A percentile compares a stretch with the other conserved stretches of the same genome.
Conservation (phyloP, 345 rosid species). For the Nephelium lappaceum region DNA sequence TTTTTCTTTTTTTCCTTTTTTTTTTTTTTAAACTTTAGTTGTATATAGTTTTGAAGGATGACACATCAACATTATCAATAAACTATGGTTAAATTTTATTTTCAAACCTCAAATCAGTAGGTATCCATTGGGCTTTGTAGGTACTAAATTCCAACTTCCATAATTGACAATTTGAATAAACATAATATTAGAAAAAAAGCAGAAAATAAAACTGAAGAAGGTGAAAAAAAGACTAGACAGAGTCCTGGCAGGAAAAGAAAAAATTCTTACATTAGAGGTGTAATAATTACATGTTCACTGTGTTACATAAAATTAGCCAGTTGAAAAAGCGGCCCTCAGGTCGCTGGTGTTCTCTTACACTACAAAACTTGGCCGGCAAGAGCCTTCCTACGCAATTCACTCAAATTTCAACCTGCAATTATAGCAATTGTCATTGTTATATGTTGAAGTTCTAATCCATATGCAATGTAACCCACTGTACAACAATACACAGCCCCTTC, state of each 20-base stretch:
- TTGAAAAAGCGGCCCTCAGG: conserved; percentile 22
- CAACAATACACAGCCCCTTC: conserved; percentile 9
- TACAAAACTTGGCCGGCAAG: conserved; percentile 43
- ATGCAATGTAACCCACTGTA: conserved; percentile 9
- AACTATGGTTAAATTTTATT: too few species aligned
- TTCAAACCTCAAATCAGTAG: too few species aligned
- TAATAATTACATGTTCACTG: conserved; percentile 54
- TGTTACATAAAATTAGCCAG: conserved; percentile 26
- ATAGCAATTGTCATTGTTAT: not conserved
- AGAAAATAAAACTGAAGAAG: not conserved
- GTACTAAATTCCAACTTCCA: not conserved
- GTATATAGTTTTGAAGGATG: too few species aligned
- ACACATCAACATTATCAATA: too few species aligned
- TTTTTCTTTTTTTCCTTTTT: too few species aligned
- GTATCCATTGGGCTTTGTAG: not conserved
- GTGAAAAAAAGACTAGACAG: not conserved
- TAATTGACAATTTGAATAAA: too few species aligned
- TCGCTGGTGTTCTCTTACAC: conserved; percentile 22
- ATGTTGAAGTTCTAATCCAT: not conserved
- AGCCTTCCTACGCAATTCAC: conserved; percentile 19
- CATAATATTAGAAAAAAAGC: not conserved
- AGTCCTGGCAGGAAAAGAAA: not conserved
- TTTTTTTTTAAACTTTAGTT: too few species aligned
- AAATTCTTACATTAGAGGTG: conserved; percentile 7
- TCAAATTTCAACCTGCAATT: conserved; percentile 38